A percentile compares a stretch with the other conserved stretches of the same genome.
Conservation (phyloP, 306 rosid genomes). For the Pyrus pyrifolia region DNA sequence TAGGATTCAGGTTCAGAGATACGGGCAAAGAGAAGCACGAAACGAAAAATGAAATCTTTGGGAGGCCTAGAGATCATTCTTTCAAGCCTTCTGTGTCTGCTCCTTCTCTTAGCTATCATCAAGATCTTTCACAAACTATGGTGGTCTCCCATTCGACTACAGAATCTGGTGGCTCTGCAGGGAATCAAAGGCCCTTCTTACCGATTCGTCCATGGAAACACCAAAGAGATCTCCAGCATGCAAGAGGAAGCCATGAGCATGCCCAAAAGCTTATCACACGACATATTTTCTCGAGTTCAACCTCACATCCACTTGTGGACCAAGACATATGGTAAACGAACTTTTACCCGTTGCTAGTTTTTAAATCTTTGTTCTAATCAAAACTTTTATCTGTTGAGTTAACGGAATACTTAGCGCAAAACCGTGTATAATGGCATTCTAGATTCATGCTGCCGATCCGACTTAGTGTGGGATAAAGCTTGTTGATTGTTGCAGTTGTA, state of each 20-base stretch:
- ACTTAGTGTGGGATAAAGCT: too few species aligned
- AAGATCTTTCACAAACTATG: neutral
- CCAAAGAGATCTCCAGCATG: neutral
- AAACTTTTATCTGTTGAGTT: too few species aligned
- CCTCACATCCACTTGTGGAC: neutral
- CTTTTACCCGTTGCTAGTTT: neutral
- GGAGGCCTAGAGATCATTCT: neutral
- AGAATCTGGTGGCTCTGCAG: neutral
- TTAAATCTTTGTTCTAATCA: too few species aligned
- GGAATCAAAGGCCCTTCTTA: neutral
- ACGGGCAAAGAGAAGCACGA: neutral
- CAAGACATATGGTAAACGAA: neutral
- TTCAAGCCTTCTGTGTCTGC: neutral
- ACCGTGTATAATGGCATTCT: fast-evolving
- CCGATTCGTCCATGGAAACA: neutral
- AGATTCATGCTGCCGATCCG: fast-evolving
- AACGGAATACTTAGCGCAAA: too few species aligned
- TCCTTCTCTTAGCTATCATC: neutral
- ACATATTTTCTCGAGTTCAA: neutral
- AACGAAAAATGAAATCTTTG: neutral
- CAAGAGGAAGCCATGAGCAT: neutral
- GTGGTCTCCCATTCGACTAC: neutral
- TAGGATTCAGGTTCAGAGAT: neutral
- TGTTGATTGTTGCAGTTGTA: too few species aligned
- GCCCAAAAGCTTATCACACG: neutral